These are phyloP conservation scores for Phellinidium pouzarii DNA, from an alignment of 1,284 basidiomycete genomes.

Conservation along the genomic window DNA sequence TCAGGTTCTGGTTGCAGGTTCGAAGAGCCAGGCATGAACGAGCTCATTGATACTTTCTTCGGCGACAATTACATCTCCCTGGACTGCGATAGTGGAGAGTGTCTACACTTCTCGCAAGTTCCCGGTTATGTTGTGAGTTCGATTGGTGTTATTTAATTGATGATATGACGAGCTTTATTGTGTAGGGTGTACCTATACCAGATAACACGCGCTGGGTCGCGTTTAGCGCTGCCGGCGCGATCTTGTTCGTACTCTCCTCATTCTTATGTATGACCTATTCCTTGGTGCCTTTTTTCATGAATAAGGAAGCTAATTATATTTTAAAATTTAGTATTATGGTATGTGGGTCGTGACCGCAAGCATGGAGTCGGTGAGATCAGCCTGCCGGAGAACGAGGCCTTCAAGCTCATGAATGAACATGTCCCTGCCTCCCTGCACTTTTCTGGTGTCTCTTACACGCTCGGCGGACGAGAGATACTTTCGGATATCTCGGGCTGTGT, in stretches of 20 bases:
- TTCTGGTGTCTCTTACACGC: conserved; percentile 74
- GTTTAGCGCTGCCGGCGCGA: conserved; percentile 74
- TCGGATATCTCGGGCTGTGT: conserved; percentile 77
- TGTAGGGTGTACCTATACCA: conserved; percentile 68
- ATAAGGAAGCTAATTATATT: conserved; percentile 3
- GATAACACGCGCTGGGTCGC: conserved; percentile 80
- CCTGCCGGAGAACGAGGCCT: conserved; percentile 74
- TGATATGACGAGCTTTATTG: background rate
- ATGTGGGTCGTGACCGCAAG: conserved; percentile 67
- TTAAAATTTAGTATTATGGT: conserved; percentile 69
- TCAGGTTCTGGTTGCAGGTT: conserved; percentile 76
- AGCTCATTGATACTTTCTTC: conserved; percentile 89
- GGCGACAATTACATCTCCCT: conserved; percentile 89
- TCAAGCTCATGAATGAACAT: conserved; percentile 88
- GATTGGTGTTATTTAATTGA: background rate
- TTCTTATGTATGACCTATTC: conserved; percentile 38
- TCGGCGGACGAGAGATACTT: conserved; percentile 66
- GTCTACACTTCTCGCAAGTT: conserved; percentile 88
- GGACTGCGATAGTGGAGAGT: conserved; percentile 86
- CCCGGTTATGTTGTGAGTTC: conserved; percentile 80
- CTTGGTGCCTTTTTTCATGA: conserved; percentile 1
- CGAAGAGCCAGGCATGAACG: conserved; percentile 95
- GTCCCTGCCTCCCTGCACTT: conserved; percentile 91
- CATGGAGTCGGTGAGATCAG: conserved; percentile 73
- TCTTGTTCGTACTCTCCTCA: conserved; percentile 55